A percentile compares a stretch with the other conserved stretches of the same genome.
phyloP scores from a whole-genome alignment of 108 stramenopile species.

The Skeletonema potamos region DNA sequence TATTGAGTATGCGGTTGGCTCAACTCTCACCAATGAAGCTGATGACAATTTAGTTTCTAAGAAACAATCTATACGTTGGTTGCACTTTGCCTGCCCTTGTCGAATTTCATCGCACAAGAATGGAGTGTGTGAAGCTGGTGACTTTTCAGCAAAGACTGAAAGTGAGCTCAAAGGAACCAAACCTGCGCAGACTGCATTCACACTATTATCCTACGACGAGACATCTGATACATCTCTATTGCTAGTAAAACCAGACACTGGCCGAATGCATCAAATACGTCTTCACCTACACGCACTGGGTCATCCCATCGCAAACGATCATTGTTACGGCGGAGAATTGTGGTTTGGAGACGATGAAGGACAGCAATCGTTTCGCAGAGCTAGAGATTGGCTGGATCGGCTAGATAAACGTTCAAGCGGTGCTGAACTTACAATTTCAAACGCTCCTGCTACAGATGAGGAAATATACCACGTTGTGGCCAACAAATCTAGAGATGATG shows the following conservation, averaged over 20 bases:
- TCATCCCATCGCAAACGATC: conserved; percentile 90
- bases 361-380: conserved; percentile 36
- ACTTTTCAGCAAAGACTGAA: conserved; percentile 53
- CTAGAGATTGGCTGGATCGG: conserved; percentile 43
- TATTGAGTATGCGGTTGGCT: background rate
- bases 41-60: background rate
- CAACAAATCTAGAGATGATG: conserved; percentile 39
- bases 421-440: conserved; percentile 25
- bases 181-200: conserved; percentile 79
- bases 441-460: conserved; percentile 69
- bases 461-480: conserved; percentile 51
- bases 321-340: conserved; percentile 87
- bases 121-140: conserved; percentile 78
- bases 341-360: conserved; percentile 65
- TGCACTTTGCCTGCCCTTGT: conserved; percentile 77
- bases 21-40: background rate
- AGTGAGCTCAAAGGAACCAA: conserved; percentile 63
- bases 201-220: conserved; percentile 64
- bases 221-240: conserved; percentile 73
- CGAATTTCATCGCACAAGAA: conserved; percentile 71
- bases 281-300: conserved; percentile 80
- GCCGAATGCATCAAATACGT: conserved; percentile 88
- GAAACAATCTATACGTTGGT: conserved; percentile 41
- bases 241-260: conserved; percentile 63
- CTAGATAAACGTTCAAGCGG: conserved; percentile 31